Evolutionary conservation across 1,284 basidiomycete genomes (phyloP).

Genomic region (Marasmius tenuissimus): DNA sequence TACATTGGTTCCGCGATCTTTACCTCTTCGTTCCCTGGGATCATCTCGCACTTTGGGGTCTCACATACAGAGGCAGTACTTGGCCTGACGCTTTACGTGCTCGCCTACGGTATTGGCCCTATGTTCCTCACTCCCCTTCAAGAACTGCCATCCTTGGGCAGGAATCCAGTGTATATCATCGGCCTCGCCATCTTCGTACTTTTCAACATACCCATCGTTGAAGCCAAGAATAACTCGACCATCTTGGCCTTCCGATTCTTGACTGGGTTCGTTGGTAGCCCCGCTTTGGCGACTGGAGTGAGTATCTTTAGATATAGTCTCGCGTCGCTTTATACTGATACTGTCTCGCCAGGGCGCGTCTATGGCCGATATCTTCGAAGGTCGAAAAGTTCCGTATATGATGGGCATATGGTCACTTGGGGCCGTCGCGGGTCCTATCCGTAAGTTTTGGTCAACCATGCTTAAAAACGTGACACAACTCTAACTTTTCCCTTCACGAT

Average conservation of each 20-base stretch:
- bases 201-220: slow-evolving; percentile 58
- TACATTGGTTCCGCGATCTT: slow-evolving; percentile 33
- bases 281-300: slow-evolving; percentile 31
- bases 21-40: slow-evolving; percentile 42
- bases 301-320: background rate
- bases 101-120: slow-evolving; percentile 28
- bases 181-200: slow-evolving; percentile 54
- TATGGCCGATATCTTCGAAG: slow-evolving; percentile 22
- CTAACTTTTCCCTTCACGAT: background rate
- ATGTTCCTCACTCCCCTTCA: slow-evolving; percentile 54
- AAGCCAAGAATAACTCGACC: slow-evolving; percentile 53
- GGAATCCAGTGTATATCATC: slow-evolving; percentile 51
- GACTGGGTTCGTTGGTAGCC: slow-evolving; percentile 51
- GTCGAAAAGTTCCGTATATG: slow-evolving; percentile 50
- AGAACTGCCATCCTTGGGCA: slow-evolving; percentile 41
- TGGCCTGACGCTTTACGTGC: slow-evolving; percentile 32
- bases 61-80: slow-evolving; percentile 40
- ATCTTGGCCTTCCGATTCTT: slow-evolving; percentile 67
- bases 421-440: slow-evolving; percentile 51
- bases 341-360: slow-evolving; percentile 16
- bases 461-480: background rate
- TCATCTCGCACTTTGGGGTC: slow-evolving; percentile 48
- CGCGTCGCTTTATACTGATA: background rate
- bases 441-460: background rate
- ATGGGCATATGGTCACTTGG: slow-evolving; percentile 57